Conservation (phyloP, 169 alveolate genomes). For the Neospora caninum region DNA sequence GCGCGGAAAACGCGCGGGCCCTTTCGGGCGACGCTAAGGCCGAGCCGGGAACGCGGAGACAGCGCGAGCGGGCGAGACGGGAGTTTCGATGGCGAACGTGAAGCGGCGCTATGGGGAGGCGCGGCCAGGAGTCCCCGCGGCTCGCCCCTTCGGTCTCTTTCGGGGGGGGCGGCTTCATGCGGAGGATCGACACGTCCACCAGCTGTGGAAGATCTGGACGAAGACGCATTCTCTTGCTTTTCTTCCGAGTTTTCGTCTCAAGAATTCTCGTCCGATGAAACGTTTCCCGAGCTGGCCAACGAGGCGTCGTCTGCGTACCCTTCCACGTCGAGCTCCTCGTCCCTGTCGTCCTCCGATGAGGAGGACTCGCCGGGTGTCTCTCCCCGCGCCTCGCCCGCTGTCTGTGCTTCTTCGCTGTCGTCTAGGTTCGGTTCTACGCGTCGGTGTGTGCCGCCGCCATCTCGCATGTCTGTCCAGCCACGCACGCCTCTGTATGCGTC, state of each 20-base stretch:
- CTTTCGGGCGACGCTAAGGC: constrained; percentile 11
- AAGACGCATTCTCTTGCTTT: not conserved
- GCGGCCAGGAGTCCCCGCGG: not conserved
- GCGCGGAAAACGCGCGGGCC: constrained; percentile 14
- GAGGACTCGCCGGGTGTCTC: not conserved
- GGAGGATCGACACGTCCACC: not conserved
- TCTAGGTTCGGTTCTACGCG: not conserved
- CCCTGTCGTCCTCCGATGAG: not conserved
- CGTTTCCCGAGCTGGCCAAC: not conserved
- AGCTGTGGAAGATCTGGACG: not conserved
- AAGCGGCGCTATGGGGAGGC: not conserved
- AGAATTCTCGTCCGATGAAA: not conserved
- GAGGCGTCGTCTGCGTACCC: not conserved
- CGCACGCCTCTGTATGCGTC: not conserved
- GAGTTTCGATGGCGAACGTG: constrained; percentile 22
- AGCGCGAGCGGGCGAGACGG: constrained; percentile 36
- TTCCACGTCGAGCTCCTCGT: not conserved
- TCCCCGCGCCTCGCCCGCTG: not conserved
- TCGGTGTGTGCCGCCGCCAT: not conserved
- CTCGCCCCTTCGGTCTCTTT: not conserved
- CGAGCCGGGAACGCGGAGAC: constrained; percentile 1
- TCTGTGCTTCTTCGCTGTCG: not conserved
- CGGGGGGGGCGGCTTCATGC: not conserved
- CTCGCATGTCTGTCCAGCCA: not conserved
- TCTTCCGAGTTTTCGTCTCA: not conserved